Conservation (phyloP, 345 rosid species). For the Corchorus capsularis region DNA sequence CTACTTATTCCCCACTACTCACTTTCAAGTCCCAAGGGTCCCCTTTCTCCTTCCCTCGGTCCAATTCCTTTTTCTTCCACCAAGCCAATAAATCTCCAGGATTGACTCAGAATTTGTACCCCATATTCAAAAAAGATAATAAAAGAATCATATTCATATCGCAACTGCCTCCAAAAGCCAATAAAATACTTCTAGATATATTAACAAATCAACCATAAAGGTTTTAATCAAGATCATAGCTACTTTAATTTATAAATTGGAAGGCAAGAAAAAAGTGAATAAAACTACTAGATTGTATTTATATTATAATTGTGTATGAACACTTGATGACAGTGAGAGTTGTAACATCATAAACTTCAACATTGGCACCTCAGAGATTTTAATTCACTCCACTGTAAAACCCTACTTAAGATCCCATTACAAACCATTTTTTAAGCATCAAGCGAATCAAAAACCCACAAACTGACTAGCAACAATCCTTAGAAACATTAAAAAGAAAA, state of each 20-base stretch:
- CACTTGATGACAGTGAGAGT: slow-evolving; percentile 42
- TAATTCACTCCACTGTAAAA: slow-evolving; percentile 26
- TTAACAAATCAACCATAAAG: not conserved
- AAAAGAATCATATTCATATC: not conserved
- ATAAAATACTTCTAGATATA: too few relatives aligned
- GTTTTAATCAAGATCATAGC: too few relatives aligned
- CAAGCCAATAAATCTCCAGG: not conserved
- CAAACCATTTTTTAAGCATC: slow-evolving; percentile 23
- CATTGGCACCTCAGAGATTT: not conserved
- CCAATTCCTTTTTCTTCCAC: not conserved
- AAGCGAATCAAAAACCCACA: not conserved
- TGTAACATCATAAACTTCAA: not conserved
- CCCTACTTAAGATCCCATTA: slow-evolving; percentile 16
- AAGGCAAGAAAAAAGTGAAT: not conserved
- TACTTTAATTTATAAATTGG: not conserved
- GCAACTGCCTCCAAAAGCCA: not conserved
- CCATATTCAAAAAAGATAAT: not conserved
- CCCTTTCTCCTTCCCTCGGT: not conserved
- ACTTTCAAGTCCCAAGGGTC: not conserved
- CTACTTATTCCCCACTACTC: not conserved
- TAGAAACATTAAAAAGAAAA: not conserved
- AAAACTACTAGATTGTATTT: slow-evolving; percentile 34
- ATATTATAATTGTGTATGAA: slow-evolving; percentile 33
- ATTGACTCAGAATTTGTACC: not conserved
- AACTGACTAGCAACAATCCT: not conserved